These are phyloP conservation scores for Naganishia onofrii DNA, from an alignment of 768 basidiomycete genomes.

Conservation along the genomic window DNA sequence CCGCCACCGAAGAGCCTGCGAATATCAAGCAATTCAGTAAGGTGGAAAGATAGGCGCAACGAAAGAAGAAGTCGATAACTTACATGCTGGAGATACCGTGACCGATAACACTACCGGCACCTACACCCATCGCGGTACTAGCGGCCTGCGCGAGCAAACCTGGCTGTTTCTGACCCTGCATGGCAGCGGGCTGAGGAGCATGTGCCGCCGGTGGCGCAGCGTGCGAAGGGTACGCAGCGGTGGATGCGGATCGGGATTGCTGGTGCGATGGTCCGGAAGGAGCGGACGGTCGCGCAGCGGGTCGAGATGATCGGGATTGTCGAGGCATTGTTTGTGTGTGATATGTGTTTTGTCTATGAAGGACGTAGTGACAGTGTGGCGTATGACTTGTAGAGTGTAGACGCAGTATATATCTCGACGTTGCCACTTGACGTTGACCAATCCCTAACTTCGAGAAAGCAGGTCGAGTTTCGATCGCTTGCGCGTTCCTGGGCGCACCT, in stretches of 20 bases:
- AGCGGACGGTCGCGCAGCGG: conserved; percentile 42
- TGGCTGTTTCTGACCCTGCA: conserved; percentile 41
- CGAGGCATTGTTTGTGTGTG: conserved; percentile 28
- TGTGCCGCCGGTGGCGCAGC: conserved; percentile 32
- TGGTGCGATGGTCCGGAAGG: conserved; percentile 30
- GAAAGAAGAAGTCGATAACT: not conserved
- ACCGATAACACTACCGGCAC: conserved; percentile 49
- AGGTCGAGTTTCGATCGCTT: conserved; percentile 19
- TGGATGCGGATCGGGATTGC: conserved; percentile 36
- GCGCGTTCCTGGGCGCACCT: conserved; percentile 5
- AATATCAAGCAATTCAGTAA: not conserved
- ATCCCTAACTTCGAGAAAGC: conserved; percentile 17
- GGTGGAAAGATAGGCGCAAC: not conserved
- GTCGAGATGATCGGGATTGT: conserved; percentile 43
- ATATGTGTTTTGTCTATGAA: not conserved
- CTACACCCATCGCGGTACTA: conserved; percentile 50
- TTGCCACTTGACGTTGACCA: conserved; percentile 18
- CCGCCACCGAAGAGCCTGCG: conserved; percentile 44
- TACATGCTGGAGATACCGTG: conserved; percentile 51
- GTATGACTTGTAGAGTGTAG: not conserved
- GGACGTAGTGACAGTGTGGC: not conserved
- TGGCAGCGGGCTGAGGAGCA: conserved; percentile 30
- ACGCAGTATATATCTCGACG: not conserved
- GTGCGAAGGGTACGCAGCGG: conserved; percentile 36
- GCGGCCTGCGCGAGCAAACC: conserved; percentile 50